Percentiles rank a stretch among this genome's conserved stretches.
These are phyloP conservation scores for Euphorbia celastroides DNA, from an alignment of 441 rosid genomes.

Conservation along the genomic window DNA sequence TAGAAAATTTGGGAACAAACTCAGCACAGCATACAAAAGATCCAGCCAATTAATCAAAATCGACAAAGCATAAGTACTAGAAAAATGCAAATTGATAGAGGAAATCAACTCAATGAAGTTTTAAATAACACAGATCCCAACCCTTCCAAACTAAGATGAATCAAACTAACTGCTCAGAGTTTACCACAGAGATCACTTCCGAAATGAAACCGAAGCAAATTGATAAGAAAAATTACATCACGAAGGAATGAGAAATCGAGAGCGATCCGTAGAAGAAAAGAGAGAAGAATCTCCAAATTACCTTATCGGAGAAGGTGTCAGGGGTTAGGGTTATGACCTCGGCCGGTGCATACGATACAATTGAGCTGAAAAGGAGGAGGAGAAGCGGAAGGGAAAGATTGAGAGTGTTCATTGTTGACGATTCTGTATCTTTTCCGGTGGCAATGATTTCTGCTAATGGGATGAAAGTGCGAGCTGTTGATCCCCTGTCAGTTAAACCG, in stretches of 20 bases:
- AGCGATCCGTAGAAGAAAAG: background rate
- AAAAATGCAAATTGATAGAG: background rate
- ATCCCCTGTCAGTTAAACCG: no score
- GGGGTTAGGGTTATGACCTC: conserved; percentile 85
- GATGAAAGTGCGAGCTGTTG: no score
- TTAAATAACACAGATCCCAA: background rate
- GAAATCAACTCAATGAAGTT: background rate
- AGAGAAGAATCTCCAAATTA: conserved; percentile 14
- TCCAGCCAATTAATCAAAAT: background rate
- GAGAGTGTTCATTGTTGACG: background rate
- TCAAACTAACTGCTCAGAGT: background rate
- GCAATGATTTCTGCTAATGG: no score
- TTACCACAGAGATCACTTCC: no score
- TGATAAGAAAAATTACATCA: background rate
- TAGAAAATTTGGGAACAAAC: no score
- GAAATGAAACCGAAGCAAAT: background rate
- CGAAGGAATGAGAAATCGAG: background rate
- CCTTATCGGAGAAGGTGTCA: conserved; percentile 94
- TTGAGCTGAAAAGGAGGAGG: background rate
- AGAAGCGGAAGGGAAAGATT: background rate
- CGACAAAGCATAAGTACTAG: background rate
- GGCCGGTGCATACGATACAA: conserved; percentile 24
- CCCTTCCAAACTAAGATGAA: background rate
- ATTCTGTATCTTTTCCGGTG: background rate
- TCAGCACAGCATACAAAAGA: conserved; percentile 2